Base-by-base conservation (phyloP, 2,329 filamentous ascomycete species). In the Leptographium radiaticola region DNA sequence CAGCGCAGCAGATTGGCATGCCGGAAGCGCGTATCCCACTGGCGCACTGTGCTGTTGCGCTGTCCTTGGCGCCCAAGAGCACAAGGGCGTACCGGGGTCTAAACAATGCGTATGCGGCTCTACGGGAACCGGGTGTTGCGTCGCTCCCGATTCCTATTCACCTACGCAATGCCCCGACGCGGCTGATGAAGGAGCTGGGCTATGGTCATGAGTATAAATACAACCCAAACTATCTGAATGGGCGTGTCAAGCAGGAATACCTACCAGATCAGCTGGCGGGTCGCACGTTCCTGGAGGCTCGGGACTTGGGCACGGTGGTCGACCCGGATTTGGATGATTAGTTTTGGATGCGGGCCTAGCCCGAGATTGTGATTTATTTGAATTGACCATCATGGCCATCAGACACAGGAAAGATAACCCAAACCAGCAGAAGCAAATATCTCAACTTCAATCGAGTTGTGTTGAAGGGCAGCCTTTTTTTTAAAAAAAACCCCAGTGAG, bases 161-260 rank as follows among this genome's bases (percentile, higher is more conserved):
- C 66, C 69, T 98, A 55, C 75, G 93, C 55, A 97, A 97, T 67
- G 93, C 93, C 10, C 91, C 93, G 0, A 97, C 93, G 1, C 79
- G 84, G 59, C 66, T 97, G 59, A 95, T 98, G 91, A 87, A 90
- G 62, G 91, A 96, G 60, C 71, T 97, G 60, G 91, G 89, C 0
- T 95, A 89, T 64, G 90, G 90, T 0, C 84, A 82, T 50, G 87
- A 89, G 65, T 98, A 98, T 69, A 97, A 97, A 68, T 97, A 98
- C 64, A 95, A 95, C 60, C 93, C 93, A 0, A 87, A 95, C 61
- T 98, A 91, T 63, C 70, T 79, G 51, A 81, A 90, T 57, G 93
- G 93, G 0, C 80, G 72, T 60, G 91, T 97, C 0, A 77, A 74
- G 58, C 93, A 98, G 70, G 86, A 90, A 30, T 98, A 97, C 68